These are phyloP conservation scores for Thymus mandschuricus DNA, from an alignment of 257 asterid species.

Conservation along the genomic window DNA sequence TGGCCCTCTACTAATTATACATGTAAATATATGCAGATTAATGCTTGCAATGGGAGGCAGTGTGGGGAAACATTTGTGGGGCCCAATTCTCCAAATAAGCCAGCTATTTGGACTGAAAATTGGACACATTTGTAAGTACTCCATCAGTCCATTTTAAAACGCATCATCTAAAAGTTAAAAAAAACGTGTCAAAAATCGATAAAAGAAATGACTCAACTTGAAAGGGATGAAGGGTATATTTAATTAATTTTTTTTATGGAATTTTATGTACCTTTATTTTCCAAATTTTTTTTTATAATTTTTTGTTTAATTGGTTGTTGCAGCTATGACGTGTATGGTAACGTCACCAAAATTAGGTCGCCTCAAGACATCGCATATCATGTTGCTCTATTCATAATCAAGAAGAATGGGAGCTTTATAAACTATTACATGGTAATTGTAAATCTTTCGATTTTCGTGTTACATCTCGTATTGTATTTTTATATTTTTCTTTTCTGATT, in stretches of 20 bases:
- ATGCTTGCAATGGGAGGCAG: conserved; percentile 78
- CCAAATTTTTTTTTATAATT: too few species aligned
- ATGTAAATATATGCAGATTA: conserved; percentile 52
- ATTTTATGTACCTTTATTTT: too few species aligned
- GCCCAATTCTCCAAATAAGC: conserved; percentile 91
- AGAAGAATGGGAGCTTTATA: conserved; percentile 81
- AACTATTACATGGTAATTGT: conserved; percentile 82
- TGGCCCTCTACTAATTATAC: background rate
- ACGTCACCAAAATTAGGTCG: conserved; percentile 49
- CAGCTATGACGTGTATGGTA: conserved; percentile 71
- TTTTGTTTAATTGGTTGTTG: background rate
- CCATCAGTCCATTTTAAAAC: too few species aligned
- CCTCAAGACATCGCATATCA: conserved; percentile 75
- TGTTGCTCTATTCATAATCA: conserved; percentile 70
- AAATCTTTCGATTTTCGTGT: background rate
- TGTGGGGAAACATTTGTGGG: conserved; percentile 89
- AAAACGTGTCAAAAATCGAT: too few species aligned
- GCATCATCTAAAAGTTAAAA: too few species aligned
- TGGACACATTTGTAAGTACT: conserved; percentile 89
- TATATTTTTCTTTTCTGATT: background rate
- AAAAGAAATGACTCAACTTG: too few species aligned
- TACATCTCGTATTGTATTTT: background rate
- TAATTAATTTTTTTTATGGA: too few species aligned
- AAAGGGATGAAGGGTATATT: too few species aligned
- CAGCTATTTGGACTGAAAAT: conserved; percentile 94